A percentile compares a stretch with the other conserved stretches of the same genome.
Conservation (phyloP, 2,329 filamentous ascomycete genomes). For the Zymoseptoria tritici region DNA sequence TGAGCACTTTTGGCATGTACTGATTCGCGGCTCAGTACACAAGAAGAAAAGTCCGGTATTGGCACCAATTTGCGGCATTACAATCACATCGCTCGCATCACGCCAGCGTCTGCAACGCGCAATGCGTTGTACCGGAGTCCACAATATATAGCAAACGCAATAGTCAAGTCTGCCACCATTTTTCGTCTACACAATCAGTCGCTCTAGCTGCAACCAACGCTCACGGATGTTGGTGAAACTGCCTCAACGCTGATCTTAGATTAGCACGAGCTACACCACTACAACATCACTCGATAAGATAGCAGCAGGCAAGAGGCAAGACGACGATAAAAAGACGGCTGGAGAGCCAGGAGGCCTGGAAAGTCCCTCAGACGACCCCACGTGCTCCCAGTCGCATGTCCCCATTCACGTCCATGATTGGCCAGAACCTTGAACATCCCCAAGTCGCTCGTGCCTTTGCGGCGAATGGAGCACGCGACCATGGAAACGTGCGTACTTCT, state of each 20-base stretch:
- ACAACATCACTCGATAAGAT: neutral
- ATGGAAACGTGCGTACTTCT: neutral
- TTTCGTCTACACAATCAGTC: neutral
- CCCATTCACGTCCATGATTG: neutral
- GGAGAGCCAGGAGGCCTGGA: neutral
- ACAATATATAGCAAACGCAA: neutral
- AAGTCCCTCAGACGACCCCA: neutral
- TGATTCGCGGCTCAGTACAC: neutral
- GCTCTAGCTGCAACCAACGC: neutral
- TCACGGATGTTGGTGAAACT: neutral
- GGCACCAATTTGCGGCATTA: neutral
- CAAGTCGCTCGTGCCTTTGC: neutral
- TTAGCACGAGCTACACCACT: neutral
- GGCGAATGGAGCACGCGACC: constrained; percentile 1
- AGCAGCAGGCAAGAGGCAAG: neutral
- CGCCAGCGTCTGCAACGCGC: neutral
- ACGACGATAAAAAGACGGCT: neutral
- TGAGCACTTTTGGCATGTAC: neutral
- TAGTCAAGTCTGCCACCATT: neutral
- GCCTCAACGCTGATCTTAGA: no score
- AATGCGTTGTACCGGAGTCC: neutral
- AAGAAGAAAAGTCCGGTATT: neutral
- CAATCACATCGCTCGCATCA: neutral
- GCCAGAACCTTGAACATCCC: neutral
- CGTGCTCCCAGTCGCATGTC: neutral